Conservation (phyloP, 176 grass and related monocot species). For the Saccharum officinarum region DNA sequence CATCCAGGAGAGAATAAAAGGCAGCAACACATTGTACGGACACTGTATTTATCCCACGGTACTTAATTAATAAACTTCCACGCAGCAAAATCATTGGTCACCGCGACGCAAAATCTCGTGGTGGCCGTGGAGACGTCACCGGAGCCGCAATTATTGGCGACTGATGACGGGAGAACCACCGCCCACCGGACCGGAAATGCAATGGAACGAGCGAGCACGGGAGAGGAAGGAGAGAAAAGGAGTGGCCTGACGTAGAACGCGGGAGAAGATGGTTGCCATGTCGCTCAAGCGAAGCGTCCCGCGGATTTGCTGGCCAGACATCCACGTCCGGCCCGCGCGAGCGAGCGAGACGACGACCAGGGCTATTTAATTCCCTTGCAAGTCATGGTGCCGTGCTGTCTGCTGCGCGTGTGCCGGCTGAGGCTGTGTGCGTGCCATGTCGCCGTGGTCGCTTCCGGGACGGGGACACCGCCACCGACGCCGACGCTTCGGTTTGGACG, state of each 20-base stretch:
- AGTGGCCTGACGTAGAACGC: constrained; percentile 38
- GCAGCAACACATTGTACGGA: not conserved
- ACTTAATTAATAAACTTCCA: not conserved
- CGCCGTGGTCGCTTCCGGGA: not conserved
- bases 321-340: constrained; percentile 37
- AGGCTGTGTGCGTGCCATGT: not conserved
- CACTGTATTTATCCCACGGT: not conserved
- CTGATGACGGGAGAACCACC: constrained; percentile 33
- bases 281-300: not conserved
- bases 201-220: constrained; percentile 10
- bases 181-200: not conserved
- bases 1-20: not conserved
- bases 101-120: not conserved
- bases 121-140: constrained; percentile 21
- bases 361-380: constrained; percentile 17
- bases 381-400: constrained; percentile 13
- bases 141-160: constrained; percentile 20
- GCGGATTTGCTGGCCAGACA: constrained; percentile 30
- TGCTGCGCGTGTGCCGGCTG: not conserved
- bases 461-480: not conserved
- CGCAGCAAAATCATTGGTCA: not conserved
- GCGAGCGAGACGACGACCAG: not conserved
- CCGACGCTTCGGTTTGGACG: not conserved
- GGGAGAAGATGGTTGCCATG: constrained; percentile 28
- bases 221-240: constrained; percentile 19